phyloP scores from a whole-genome alignment of 1,284 basidiomycete genomes.

The Leccinum variabile region DNA sequence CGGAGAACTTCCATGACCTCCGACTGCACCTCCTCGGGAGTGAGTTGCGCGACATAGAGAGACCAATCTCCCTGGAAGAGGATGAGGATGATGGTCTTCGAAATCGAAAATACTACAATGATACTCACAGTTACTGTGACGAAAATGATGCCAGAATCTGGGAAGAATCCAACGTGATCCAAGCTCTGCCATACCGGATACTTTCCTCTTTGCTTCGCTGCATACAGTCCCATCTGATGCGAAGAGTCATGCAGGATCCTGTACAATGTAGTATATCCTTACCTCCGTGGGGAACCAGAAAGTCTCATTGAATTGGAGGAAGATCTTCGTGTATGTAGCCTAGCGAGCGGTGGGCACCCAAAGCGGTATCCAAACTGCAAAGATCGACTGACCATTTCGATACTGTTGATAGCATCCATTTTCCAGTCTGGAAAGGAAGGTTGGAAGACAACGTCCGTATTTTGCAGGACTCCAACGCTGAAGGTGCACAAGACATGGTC shows the following conservation, averaged over 20 bases:
- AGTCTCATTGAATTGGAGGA: conserved; percentile 60
- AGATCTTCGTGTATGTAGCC: conserved; percentile 71
- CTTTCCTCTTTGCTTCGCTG: conserved; percentile 59
- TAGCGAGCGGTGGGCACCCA: conserved; percentile 15
- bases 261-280: not conserved
- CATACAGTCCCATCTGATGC: conserved; percentile 60
- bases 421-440: conserved; percentile 65
- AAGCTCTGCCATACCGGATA: conserved; percentile 74
- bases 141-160: conserved; percentile 61
- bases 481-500: conserved; percentile 65
- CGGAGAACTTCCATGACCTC: conserved; percentile 56
- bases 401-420: conserved; percentile 61
- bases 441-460: conserved; percentile 55
- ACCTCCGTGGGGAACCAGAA: conserved; percentile 74
- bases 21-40: conserved; percentile 42
- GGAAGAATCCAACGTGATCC: conserved; percentile 59
- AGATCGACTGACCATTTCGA: conserved; percentile 53
- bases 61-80: conserved; percentile 28
- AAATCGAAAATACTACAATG: too few species aligned
- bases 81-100: not conserved
- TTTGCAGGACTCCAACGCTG: conserved; percentile 62
- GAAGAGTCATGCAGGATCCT: not conserved
- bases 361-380: not conserved
- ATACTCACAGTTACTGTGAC: conserved; percentile 60
- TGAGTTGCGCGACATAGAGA: conserved; percentile 40